These are phyloP conservation scores for Lotmaria passim DNA, from an alignment of 208 protist species.

Conservation along the genomic window DNA sequence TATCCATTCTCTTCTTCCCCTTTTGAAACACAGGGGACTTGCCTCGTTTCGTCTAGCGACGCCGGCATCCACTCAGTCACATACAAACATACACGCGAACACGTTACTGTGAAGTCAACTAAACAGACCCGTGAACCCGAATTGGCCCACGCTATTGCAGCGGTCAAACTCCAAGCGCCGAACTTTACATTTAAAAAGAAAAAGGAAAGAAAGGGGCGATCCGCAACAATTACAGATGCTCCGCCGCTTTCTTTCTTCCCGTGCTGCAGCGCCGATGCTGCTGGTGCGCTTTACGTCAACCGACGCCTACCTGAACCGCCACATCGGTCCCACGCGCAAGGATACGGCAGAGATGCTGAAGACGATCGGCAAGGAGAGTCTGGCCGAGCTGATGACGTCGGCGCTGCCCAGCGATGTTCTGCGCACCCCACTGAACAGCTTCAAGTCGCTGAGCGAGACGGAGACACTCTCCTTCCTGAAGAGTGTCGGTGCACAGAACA, in stretches of 20 bases:
- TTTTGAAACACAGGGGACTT: no score
- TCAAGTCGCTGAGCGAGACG: slow-evolving; percentile 69
- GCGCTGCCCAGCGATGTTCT: slow-evolving; percentile 78
- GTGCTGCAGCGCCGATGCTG: not conserved
- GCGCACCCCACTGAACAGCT: slow-evolving; percentile 51
- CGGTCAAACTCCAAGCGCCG: no score
- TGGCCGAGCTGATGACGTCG: slow-evolving; percentile 83
- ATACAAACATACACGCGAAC: no score
- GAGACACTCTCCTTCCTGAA: slow-evolving; percentile 71
- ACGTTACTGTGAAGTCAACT: no score
- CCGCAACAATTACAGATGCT: slow-evolving; percentile 39
- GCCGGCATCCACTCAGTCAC: no score
- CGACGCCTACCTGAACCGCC: slow-evolving; percentile 91
- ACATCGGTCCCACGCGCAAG: slow-evolving; percentile 85
- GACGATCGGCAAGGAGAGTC: slow-evolving; percentile 59
- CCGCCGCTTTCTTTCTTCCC: slow-evolving; percentile 34
- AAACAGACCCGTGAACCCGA: no score
- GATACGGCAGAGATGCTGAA: slow-evolving; percentile 93
- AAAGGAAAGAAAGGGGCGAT: not conserved
- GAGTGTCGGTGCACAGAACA: slow-evolving; percentile 78
- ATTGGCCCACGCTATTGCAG: no score
- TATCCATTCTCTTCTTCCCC: no score
- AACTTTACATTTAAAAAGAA: not conserved
- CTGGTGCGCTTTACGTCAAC: slow-evolving; percentile 57
- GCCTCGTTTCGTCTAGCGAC: no score